Conservation (phyloP, 345 rosid genomes). For the Ceriops decandra region DNA sequence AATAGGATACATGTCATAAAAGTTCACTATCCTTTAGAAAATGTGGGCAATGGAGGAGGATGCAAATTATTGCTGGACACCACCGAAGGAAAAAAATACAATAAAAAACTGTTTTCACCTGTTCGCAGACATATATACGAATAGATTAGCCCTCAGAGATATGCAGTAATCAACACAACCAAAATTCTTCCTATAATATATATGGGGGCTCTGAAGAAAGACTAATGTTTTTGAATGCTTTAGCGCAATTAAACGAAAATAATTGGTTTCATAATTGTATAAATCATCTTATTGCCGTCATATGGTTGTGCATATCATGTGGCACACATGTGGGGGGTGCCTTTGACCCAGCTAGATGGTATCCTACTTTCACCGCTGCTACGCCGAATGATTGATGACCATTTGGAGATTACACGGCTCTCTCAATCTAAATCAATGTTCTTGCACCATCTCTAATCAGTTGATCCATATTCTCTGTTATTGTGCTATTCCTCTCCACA, state of each 20-base stretch:
- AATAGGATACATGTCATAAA: too few relatives aligned
- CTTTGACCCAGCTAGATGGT: neutral
- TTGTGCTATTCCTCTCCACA: neutral
- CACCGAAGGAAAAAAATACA: too few relatives aligned
- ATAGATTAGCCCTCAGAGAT: too few relatives aligned
- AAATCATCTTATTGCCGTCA: neutral
- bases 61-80: too few relatives aligned
- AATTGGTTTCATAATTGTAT: neutral
- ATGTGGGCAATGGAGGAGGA: too few relatives aligned
- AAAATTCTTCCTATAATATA: too few relatives aligned
- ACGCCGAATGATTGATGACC: neutral
- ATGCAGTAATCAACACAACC: too few relatives aligned
- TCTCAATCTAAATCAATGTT: conserved; percentile 10
- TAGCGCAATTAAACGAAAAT: neutral
- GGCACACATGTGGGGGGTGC: conserved; percentile 15
- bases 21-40: too few relatives aligned
- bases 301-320: conserved; percentile 6
- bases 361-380: neutral
- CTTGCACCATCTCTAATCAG: neutral
- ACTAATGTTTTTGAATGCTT: neutral
- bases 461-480: neutral
- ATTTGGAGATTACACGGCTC: conserved; percentile 7
- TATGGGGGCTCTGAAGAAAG: neutral
- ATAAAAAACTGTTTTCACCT: too few relatives aligned
- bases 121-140: too few relatives aligned